phyloP scores from a whole-genome alignment of 306 rosid genomes.

The Castanea sativa region DNA sequence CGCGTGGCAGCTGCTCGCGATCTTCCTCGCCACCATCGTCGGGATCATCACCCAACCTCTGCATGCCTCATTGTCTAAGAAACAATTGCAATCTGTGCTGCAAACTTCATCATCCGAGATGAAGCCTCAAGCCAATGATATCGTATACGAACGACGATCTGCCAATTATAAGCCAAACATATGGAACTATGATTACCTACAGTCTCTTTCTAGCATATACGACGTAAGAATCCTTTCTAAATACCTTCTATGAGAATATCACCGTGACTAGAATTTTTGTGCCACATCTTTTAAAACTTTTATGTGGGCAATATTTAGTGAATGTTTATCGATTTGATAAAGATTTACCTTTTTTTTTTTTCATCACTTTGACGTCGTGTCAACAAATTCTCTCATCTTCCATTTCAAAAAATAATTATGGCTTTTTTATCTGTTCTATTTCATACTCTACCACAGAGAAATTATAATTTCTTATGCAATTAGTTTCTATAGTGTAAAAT shows the following conservation, averaged over 20 bases:
- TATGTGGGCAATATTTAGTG: too few species aligned
- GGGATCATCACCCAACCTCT: slow-evolving; percentile 92
- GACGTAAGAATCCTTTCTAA: slow-evolving; percentile 29
- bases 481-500: too few species aligned
- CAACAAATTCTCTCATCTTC: too few species aligned
- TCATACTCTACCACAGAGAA: too few species aligned
- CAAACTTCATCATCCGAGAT: neutral
- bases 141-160: slow-evolving; percentile 29
- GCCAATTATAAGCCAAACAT: slow-evolving; percentile 60
- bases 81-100: neutral
- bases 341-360: too few species aligned
- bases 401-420: too few species aligned
- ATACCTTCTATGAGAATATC: neutral
- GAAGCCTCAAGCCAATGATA: neutral
- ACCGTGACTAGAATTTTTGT: too few species aligned
- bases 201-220: slow-evolving; percentile 36
- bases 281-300: too few species aligned
- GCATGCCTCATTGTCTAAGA: slow-evolving; percentile 5
- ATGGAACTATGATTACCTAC: slow-evolving; percentile 44
- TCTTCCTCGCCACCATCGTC: slow-evolving; percentile 86
- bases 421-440: too few species aligned
- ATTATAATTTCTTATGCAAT: too few species aligned
- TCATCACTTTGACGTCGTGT: too few species aligned
- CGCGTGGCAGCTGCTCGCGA: slow-evolving; percentile 90
- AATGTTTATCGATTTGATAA: too few species aligned